Evolutionary conservation across 805 yeast genomes (phyloP).

Genomic region (Zygoascus biomembranicola): DNA sequence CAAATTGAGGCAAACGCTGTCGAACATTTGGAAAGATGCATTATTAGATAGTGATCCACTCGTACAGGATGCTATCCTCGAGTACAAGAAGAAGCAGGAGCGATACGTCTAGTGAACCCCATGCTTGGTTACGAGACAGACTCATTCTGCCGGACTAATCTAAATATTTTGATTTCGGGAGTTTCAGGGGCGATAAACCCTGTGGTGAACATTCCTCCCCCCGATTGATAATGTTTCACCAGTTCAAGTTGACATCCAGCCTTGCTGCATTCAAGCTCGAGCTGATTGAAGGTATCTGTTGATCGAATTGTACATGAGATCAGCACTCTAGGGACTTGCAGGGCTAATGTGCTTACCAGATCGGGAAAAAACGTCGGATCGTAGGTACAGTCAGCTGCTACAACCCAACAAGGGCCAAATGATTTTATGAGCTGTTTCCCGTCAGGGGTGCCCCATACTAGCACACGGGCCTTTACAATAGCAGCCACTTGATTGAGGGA

Average conservation of each 20-base stretch:
- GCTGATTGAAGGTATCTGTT: conserved; percentile 37
- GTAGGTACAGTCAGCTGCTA: conserved; percentile 88
- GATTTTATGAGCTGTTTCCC: not conserved
- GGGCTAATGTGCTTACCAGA: conserved; percentile 40
- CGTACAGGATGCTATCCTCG: not conserved
- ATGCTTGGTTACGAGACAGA: not conserved
- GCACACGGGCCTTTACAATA: conserved; percentile 7
- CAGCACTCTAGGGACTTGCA: conserved; percentile 24
- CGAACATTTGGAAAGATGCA: not conserved
- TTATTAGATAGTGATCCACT: not conserved
- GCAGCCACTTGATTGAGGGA: conserved; percentile 31
- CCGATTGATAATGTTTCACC: conserved; percentile 6
- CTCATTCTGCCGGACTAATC: not conserved
- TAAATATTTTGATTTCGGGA: conserved; percentile 14
- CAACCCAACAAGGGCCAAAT: conserved; percentile 30
- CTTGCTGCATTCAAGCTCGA: conserved; percentile 32
- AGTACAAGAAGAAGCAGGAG: not conserved
- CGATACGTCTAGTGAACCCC: not conserved
- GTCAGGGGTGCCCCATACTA: conserved; percentile 19
- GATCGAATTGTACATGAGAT: conserved; percentile 77
- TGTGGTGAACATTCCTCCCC: not conserved
- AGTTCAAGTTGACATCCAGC: conserved; percentile 12
- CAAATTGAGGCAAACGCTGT: not conserved
- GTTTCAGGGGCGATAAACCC: conserved; percentile 15
- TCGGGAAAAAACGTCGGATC: conserved; percentile 53